Base-by-base conservation (phyloP, 2,329 filamentous ascomycete genomes). In the Fusarium luffae region DNA sequence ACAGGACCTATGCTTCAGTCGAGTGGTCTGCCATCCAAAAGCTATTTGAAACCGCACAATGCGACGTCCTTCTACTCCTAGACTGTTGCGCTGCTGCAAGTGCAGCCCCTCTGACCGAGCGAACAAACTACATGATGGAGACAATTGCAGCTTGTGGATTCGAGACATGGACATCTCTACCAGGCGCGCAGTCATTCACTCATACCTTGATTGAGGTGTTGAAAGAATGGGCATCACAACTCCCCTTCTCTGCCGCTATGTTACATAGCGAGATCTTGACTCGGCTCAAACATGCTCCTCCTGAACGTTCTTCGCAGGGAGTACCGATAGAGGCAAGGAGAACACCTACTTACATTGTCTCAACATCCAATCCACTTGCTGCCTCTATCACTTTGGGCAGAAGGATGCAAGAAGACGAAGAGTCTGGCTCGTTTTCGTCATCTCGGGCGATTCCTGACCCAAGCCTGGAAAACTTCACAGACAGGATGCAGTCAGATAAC, bases 1-100 rank as follows among this genome's bases (percentile, higher is more conserved):
- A 75, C 30, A 72, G 56, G 40, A 49, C 61, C 28, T 75, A 75
- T 19, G 73, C 73, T 37, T 73, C 70, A 5, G 73, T 75, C 14
- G 73, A 75, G 58, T 75, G 73, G 73, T 75, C 73, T 28, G 73
- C 73, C 12, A 75, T 75, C 25, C 73, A 75, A 34, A 75, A 73
- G 28, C 32, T 75, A 27, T 75, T 75, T 49, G 73, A 75, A 46
- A 75, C 73, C 41, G 73, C 60, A 34, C 73, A 71, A 42, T 75
- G 73, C 50, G 73, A 75, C 27, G 71, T 75, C 30, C 68, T 75
- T 27, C 51, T 70, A 23, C 62, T 75, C 27, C 70, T 74, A 13
- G 73, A 75, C 50, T 75, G 73, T 37, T 75, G 73, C 37, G 68
- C 73, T 28, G 73, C 70, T 43, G 73, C 73, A 42, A 75, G 73